These are phyloP conservation scores for Lactarius hatsudake DNA, from an alignment of 768 basidiomycete genomes.

Conservation along the genomic window DNA sequence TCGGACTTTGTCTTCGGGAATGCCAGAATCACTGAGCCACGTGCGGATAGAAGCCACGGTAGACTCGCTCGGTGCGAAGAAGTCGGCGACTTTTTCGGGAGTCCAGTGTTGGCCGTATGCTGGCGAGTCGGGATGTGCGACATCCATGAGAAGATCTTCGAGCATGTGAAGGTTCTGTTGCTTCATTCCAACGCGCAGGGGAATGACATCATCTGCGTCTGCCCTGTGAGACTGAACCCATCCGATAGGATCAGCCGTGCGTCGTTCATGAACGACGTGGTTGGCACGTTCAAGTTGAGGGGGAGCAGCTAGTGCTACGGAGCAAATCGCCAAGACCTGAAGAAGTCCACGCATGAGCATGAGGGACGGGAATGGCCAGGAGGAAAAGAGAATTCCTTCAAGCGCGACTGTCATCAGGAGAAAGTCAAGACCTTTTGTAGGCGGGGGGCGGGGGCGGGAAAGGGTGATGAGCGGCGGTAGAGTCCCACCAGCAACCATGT, in stretches of 20 bases:
- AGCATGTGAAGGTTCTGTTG: constrained; percentile 43
- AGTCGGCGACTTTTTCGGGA: constrained; percentile 38
- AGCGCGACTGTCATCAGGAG: background rate
- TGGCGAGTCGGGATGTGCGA: constrained; percentile 45
- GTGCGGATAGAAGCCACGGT: constrained; percentile 37
- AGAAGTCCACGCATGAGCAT: constrained; percentile 19
- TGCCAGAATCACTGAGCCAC: constrained; percentile 42
- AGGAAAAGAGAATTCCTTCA: background rate
- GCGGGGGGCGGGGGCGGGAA: background rate
- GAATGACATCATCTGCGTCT: constrained; percentile 35
- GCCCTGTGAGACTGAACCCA: constrained; percentile 37
- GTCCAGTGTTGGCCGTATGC: constrained; percentile 49
- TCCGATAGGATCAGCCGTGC: constrained; percentile 34
- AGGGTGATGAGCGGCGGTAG: background rate
- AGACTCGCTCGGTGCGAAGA: constrained; percentile 41
- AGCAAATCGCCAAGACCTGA: constrained; percentile 24
- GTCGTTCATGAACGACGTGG: constrained; percentile 41
- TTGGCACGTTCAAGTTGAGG: constrained; percentile 18
- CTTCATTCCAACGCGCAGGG: constrained; percentile 44
- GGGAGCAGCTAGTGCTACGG: constrained; percentile 25
- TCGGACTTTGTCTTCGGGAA: constrained; percentile 37
- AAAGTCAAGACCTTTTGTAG: background rate
- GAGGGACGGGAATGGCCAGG: background rate
- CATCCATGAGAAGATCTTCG: constrained; percentile 42
- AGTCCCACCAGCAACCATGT: background rate